A percentile compares a stretch with the other conserved stretches of the same genome.
phyloP scores from a whole-genome alignment of 2,329 filamentous ascomycete genomes.

The Aureobasidium sp. region DNA sequence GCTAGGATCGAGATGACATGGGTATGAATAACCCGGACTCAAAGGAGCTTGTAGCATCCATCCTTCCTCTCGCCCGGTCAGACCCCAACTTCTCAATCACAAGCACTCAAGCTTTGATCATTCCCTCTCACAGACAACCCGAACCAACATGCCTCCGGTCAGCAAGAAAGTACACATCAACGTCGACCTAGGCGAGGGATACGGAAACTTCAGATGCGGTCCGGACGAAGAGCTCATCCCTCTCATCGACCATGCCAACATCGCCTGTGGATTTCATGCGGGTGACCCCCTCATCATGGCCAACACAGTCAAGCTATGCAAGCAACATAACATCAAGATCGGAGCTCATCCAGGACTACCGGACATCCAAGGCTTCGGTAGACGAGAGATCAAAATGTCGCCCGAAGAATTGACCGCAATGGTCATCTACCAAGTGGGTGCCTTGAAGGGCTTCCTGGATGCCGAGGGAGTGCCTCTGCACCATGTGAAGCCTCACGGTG shows the following conservation, averaged over 20 bases:
- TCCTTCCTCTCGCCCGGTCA: neutral
- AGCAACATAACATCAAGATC: slow-evolving; percentile 48
- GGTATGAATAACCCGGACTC: neutral
- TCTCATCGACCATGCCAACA: slow-evolving; percentile 55
- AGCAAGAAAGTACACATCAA: slow-evolving; percentile 49
- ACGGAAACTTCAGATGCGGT: slow-evolving; percentile 46
- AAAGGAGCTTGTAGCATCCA: neutral
- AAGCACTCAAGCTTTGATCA: neutral
- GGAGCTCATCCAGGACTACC: slow-evolving; percentile 60
- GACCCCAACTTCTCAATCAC: neutral
- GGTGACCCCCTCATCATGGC: slow-evolving; percentile 59
- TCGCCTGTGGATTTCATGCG: slow-evolving; percentile 45
- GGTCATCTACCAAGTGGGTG: slow-evolving; percentile 57
- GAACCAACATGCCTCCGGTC: slow-evolving; percentile 40
- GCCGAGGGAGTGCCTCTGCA: slow-evolving; percentile 50
- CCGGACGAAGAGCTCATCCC: slow-evolving; percentile 56
- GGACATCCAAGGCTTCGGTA: slow-evolving; percentile 59
- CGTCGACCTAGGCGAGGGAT: slow-evolving; percentile 48
- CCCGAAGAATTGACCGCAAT: slow-evolving; percentile 52
- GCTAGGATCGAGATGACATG: neutral
- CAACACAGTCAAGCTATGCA: slow-evolving; percentile 30
- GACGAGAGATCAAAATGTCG: slow-evolving; percentile 54
- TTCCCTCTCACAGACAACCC: neutral
- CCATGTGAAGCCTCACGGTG: slow-evolving; percentile 58
- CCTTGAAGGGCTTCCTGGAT: slow-evolving; percentile 53